Conservation (phyloP, 2,329 filamentous ascomycete species). For the Apiospora rasikravindrae region DNA sequence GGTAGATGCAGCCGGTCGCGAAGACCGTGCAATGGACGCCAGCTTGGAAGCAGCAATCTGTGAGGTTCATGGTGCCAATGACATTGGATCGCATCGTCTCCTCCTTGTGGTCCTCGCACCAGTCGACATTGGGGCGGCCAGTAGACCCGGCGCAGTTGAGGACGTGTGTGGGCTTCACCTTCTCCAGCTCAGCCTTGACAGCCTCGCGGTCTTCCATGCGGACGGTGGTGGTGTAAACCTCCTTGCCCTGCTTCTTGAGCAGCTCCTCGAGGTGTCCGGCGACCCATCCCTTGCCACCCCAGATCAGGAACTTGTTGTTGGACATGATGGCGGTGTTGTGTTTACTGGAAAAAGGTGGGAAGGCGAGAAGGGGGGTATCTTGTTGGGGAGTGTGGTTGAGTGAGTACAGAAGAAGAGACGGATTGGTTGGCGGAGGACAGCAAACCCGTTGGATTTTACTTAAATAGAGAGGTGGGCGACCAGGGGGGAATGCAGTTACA, state of each 20-base stretch:
- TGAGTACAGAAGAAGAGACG: background rate
- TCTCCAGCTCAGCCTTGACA: slow-evolving; percentile 61
- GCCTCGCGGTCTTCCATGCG: slow-evolving; percentile 68
- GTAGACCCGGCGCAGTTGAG: slow-evolving; percentile 71
- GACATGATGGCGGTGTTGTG: slow-evolving; percentile 1
- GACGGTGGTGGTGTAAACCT: slow-evolving; percentile 63
- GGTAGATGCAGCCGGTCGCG: slow-evolving; percentile 71
- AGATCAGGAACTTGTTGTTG: slow-evolving; percentile 18
- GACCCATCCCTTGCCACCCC: slow-evolving; percentile 55
- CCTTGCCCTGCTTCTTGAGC: slow-evolving; percentile 64
- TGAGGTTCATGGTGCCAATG: slow-evolving; percentile 67
- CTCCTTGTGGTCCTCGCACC: slow-evolving; percentile 73
- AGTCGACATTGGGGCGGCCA: slow-evolving; percentile 71
- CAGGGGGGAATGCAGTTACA: slow-evolving; percentile 10
- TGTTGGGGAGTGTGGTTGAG: no score
- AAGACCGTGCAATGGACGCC: slow-evolving; percentile 69
- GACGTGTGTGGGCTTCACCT: slow-evolving; percentile 68
- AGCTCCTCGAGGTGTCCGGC: slow-evolving; percentile 65
- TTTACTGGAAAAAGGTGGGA: background rate
- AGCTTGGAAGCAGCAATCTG: slow-evolving; percentile 63
- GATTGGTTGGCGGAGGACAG: background rate
- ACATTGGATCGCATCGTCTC: slow-evolving; percentile 71
- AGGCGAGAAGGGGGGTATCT: background rate
- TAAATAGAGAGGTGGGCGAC: slow-evolving; percentile 17
- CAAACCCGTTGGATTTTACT: background rate